Conservation (phyloP, 176 grass and related monocot species). For the Areca catechu region DNA sequence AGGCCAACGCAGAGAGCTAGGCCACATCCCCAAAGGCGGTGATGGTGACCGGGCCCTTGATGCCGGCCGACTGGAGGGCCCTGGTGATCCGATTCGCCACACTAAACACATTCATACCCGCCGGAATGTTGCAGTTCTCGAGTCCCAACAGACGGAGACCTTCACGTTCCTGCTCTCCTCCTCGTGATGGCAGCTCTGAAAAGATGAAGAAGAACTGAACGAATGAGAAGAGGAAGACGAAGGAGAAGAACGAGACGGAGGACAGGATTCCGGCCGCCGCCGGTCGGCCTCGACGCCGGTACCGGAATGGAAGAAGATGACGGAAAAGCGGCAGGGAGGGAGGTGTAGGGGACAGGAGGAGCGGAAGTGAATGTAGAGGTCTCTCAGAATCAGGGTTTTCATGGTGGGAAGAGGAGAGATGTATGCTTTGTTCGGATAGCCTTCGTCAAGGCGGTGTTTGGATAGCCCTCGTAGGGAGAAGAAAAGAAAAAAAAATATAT, state of each 20-base stretch:
- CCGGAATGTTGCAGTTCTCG: constrained; percentile 72
- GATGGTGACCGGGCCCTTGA: constrained; percentile 69
- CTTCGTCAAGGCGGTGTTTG: too few relatives aligned
- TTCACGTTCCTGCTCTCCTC: constrained; percentile 44
- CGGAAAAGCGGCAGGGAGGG: constrained; percentile 15
- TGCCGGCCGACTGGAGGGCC: constrained; percentile 57
- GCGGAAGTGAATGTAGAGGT: background rate
- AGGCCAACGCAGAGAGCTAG: constrained; percentile 56
- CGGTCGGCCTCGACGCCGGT: background rate
- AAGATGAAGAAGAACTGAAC: too few relatives aligned
- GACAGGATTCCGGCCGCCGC: background rate
- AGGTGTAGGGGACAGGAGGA: constrained; percentile 12
- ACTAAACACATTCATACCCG: constrained; percentile 41
- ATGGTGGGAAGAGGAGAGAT: constrained; percentile 18
- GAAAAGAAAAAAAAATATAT: too few relatives aligned
- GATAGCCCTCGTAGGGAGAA: too few relatives aligned
- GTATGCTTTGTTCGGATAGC: too few relatives aligned
- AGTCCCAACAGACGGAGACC: constrained; percentile 93
- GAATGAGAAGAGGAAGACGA: constrained; percentile 18
- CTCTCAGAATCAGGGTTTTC: constrained; percentile 4
- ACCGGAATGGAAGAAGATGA: constrained; percentile 1
- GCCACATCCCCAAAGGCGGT: constrained; percentile 72
- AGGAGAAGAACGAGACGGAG: background rate
- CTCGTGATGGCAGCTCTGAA: constrained; percentile 15
- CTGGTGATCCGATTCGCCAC: constrained; percentile 43